A percentile compares a stretch with the other conserved stretches of the same genome.
Conservation (phyloP, 805 yeast species). For the Wickerhamiella bombiphila region DNA sequence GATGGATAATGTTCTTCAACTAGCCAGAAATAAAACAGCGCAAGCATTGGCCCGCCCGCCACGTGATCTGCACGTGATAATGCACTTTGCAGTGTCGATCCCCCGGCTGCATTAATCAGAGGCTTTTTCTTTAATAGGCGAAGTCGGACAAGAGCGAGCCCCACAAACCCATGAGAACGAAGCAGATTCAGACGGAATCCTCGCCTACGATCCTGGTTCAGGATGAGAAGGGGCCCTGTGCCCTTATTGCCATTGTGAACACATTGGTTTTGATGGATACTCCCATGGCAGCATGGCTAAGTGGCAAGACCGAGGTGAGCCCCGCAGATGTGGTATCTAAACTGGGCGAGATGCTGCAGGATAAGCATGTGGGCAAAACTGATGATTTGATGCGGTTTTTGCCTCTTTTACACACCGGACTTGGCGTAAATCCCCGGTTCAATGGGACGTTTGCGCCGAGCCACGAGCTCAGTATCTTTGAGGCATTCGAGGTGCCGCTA, state of each 20-base stretch:
- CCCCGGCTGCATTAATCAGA: not conserved
- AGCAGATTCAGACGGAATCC: not conserved
- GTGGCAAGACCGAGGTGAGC: conserved; percentile 2
- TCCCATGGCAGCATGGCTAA: conserved; percentile 9
- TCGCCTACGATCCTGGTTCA: conserved; percentile 43
- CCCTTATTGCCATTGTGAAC: conserved; percentile 63
- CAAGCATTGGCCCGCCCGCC: too few relatives aligned
- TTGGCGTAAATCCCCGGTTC: conserved; percentile 57
- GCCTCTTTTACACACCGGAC: conserved; percentile 55
- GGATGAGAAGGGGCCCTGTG: conserved; percentile 79
- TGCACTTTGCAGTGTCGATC: too few relatives aligned
- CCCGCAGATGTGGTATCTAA: not conserved
- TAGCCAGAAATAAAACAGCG: too few relatives aligned
- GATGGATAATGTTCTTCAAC: too few relatives aligned
- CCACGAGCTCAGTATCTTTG: conserved; percentile 42
- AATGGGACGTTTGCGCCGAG: conserved; percentile 44
- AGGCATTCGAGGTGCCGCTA: conserved; percentile 41
- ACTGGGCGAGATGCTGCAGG: conserved; percentile 12
- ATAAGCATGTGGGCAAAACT: conserved; percentile 22
- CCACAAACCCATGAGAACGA: too few relatives aligned
- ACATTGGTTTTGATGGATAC: conserved; percentile 41
- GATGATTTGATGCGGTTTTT: conserved; percentile 33
- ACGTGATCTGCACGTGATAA: too few relatives aligned
- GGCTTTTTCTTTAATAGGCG: not conserved
- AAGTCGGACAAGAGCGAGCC: not conserved